Conservation (phyloP, 331 rosid genomes). For the Malus hybrid region DNA sequence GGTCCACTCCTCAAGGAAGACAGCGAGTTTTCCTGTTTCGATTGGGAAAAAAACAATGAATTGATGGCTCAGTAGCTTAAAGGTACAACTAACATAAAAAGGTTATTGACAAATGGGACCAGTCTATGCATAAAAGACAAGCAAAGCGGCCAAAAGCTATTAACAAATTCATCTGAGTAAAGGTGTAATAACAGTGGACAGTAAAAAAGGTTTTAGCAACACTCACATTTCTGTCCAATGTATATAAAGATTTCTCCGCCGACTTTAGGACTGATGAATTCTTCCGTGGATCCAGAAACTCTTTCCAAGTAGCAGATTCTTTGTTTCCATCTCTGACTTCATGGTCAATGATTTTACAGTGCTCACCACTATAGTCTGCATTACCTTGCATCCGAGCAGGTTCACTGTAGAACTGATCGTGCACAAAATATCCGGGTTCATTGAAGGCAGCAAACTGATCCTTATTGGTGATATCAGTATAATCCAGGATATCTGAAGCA, state of each 20-base stretch:
- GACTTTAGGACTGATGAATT: slow-evolving; percentile 18
- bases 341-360: slow-evolving; percentile 23
- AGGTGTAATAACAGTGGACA: background rate
- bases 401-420: slow-evolving; percentile 31
- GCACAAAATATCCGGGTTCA: slow-evolving; percentile 25
- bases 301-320: slow-evolving; percentile 44
- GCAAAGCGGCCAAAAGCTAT: background rate
- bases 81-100: background rate
- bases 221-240: slow-evolving; percentile 48
- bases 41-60: background rate
- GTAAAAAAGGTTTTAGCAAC: background rate
- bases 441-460: slow-evolving; percentile 33
- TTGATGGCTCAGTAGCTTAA: background rate
- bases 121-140: background rate
- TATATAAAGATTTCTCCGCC: slow-evolving; percentile 26
- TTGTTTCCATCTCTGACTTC: slow-evolving; percentile 36
- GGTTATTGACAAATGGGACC: background rate
- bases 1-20: slow-evolving; percentile 28
- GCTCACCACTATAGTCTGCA: slow-evolving; percentile 19
- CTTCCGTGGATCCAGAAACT: slow-evolving; percentile 38
- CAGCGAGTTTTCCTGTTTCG: slow-evolving; percentile 45
- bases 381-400: slow-evolving; percentile 47
- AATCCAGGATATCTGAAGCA: slow-evolving; percentile 27
- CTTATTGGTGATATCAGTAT: slow-evolving; percentile 26
- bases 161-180: background rate